Evolutionary conservation across 2,329 filamentous ascomycete genomes (phyloP), one percentile per base, ranked within the genome.

Genomic region (Ceratocystis cubensis): DNA sequence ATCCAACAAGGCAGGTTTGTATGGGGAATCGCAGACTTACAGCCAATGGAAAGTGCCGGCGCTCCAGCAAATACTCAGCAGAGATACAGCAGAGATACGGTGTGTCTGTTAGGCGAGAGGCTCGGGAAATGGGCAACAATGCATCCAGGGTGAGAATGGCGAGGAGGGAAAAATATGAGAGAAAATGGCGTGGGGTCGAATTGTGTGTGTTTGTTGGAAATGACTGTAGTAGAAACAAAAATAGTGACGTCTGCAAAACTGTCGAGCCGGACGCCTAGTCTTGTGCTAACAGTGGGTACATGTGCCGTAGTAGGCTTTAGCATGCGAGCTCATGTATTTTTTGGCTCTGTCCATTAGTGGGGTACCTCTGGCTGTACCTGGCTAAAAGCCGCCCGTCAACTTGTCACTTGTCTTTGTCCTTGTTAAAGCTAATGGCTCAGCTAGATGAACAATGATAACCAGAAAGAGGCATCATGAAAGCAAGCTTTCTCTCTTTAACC

Each of bases 261-360:
- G 25, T 59, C 25, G 25, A 30, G 25, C 28, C 17, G 15, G 56
- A 8, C 5, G n/a, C 25, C 28, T 1, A 33, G 56, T 59, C n/a
- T 17, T 17, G 30, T 69, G 70, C 70, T 71, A 69, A 69, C 68
- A 70, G 56, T 30, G 28, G 56, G 56, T 59, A 59, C 56, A 15
- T 8, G 56, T 37, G 56, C 56, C 8, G 1, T 1, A 13, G 17
- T 4, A 20, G 4, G 33, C 17, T 15, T 59, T 37, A 10, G 17
- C n/a, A 30, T 17, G 17, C 17, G 7, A 59, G 33, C 1, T 8
- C 28, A 20, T 59, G 56, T 59, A 59, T 22, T 37, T 59, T 59
- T 10, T 33, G 17, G 17, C 56, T 37, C 7, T 59, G 2, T 37
- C 15, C 28, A 37, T 59, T 59, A 59, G 56, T 59, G 56, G 28